Conservation (phyloP, 208 protist genomes). For the Tritrichomonas foetus region DNA sequence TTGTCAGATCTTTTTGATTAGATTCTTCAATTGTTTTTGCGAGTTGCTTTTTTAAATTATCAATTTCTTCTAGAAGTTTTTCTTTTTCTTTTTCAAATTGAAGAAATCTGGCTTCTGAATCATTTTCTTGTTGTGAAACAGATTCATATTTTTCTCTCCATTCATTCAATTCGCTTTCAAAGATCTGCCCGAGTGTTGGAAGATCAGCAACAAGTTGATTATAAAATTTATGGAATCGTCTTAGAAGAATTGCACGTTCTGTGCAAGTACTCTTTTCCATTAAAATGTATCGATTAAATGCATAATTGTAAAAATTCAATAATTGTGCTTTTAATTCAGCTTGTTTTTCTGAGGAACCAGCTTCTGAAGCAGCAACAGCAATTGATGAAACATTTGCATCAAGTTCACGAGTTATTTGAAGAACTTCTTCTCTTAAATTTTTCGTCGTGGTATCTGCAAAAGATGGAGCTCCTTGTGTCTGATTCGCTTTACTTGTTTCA, state of each 20-base stretch:
- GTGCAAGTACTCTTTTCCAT: not conserved
- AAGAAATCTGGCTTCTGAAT: not conserved
- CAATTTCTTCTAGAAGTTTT: not conserved
- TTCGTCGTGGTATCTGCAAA: no score
- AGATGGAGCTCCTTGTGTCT: no score
- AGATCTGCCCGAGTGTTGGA: not conserved
- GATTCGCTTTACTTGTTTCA: no score
- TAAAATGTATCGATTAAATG: not conserved
- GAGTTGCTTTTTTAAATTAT: no score
- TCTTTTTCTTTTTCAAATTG: not conserved
- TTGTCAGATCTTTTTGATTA: not conserved
- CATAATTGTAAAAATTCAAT: not conserved
- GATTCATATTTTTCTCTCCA: not conserved
- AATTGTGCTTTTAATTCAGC: not conserved
- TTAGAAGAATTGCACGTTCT: not conserved
- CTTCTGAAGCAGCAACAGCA: not conserved
- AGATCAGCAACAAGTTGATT: constrained; percentile 16
- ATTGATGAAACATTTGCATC: not conserved
- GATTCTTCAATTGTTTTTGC: not conserved
- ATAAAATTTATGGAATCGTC: not conserved
- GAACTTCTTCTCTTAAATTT: no score
- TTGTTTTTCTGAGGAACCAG: not conserved
- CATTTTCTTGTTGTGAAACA: not conserved
- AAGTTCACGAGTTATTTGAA: no score
- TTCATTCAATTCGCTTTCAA: not conserved